Evolutionary conservation across 352 stramenopile genomes (phyloP).

Genomic region (Globisporangium cystogenes): DNA sequence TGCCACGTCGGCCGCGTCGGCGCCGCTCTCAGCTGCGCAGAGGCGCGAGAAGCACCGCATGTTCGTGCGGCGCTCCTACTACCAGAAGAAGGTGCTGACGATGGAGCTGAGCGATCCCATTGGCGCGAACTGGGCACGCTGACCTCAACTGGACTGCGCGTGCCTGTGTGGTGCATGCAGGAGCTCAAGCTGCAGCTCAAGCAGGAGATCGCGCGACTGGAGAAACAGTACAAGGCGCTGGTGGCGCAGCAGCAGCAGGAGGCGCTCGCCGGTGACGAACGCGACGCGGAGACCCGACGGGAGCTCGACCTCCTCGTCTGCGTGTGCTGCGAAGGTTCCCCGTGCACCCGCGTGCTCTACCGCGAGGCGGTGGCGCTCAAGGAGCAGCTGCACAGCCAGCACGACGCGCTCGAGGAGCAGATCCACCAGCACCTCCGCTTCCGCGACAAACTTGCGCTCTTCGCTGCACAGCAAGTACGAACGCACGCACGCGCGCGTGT

Average conservation of each 20-base stretch:
- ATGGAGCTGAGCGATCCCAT: no score
- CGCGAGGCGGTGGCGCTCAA: conserved; percentile 18
- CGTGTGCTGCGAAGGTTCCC: conserved; percentile 3
- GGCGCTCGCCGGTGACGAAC: neutral
- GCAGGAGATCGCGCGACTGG: conserved; percentile 20
- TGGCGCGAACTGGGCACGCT: no score
- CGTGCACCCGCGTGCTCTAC: conserved; percentile 12
- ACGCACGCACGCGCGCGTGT: no score
- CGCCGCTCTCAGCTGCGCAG: conserved; percentile 21
- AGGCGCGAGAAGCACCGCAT: conserved; percentile 46
- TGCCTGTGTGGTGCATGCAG: conserved; percentile 5
- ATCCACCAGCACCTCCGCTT: conserved; percentile 20
- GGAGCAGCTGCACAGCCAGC: conserved; percentile 19
- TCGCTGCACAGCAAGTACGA: conserved; percentile 16
- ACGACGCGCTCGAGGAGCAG: conserved; percentile 20
- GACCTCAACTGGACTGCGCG: no score
- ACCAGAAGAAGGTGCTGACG: conserved; percentile 33
- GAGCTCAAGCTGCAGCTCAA: conserved; percentile 19
- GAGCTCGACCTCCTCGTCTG: conserved; percentile 11
- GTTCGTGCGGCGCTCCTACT: conserved; percentile 39
- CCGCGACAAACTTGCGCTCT: conserved; percentile 19
- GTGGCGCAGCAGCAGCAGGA: conserved; percentile 11
- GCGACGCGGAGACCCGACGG: neutral
- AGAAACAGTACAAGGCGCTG: conserved; percentile 21
- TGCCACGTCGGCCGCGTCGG: no score